Percentiles rank a stretch among this genome's conserved stretches.
Conservation (phyloP, 352 stramenopile species). For the Chrysophaeum taylorii region DNA sequence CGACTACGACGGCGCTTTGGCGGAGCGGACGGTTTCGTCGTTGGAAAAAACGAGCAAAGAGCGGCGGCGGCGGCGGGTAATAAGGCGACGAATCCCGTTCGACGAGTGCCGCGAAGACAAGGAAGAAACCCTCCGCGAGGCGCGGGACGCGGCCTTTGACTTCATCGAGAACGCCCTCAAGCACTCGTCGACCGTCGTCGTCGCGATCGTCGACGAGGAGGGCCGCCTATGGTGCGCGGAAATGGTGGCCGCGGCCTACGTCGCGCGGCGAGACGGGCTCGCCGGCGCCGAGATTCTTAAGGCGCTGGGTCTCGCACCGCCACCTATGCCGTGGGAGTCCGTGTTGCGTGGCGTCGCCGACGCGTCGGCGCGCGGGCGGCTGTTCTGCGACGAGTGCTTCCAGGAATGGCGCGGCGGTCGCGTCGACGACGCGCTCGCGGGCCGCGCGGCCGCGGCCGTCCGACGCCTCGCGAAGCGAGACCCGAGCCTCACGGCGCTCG, state of each 20-base stretch:
- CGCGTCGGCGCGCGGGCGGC: neutral
- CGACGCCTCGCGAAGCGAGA: neutral
- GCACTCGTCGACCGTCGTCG: neutral
- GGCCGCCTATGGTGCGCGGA: neutral
- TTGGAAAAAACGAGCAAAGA: neutral
- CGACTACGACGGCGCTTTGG: no score
- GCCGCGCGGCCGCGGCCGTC: neutral
- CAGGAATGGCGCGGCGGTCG: neutral
- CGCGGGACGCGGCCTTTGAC: neutral
- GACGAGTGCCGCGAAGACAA: neutral
- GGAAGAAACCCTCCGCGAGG: neutral
- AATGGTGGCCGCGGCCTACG: neutral
- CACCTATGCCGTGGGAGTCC: neutral
- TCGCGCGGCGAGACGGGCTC: neutral
- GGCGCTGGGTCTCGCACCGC: no score
- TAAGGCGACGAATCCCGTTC: neutral
- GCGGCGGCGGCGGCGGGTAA: no score
- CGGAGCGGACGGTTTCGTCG: no score
- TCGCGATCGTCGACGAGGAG: neutral
- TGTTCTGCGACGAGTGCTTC: slow-evolving; percentile 10
- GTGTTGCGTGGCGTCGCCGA: neutral
- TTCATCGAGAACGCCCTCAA: neutral
- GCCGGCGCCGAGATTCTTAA: neutral
- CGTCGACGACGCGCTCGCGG: slow-evolving; percentile 3
- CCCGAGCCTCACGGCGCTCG: neutral